These are phyloP conservation scores for Paralagenidium karlingii DNA, from an alignment of 352 stramenopile genomes.

Conservation along the genomic window DNA sequence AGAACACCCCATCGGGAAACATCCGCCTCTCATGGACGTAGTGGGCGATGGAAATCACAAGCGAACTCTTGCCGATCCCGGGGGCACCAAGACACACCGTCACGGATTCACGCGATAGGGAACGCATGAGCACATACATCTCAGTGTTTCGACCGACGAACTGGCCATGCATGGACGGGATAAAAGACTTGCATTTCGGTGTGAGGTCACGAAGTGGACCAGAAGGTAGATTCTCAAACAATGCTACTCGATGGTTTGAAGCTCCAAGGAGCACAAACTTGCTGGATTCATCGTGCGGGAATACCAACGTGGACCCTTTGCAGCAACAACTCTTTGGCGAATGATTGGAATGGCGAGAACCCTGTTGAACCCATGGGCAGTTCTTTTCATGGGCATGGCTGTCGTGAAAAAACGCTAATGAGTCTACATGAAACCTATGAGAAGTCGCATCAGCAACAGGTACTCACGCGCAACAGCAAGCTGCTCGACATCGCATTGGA, in stretches of 20 bases:
- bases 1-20: conserved; percentile 71
- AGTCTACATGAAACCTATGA: neutral
- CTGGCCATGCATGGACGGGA: conserved; percentile 70
- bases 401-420: neutral
- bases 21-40: conserved; percentile 68
- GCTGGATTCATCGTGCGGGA: conserved; percentile 71
- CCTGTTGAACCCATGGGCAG: conserved; percentile 50
- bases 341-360: conserved; percentile 56
- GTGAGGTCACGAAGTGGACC: conserved; percentile 50
- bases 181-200: conserved; percentile 50
- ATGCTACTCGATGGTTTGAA: conserved; percentile 40
- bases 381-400: conserved; percentile 62
- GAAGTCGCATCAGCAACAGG: neutral
- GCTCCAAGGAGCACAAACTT: conserved; percentile 55
- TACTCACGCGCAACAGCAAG: conserved; percentile 72
- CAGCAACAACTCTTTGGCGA: conserved; percentile 58
- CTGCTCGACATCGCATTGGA: conserved; percentile 41
- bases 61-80: conserved; percentile 71
- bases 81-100: conserved; percentile 59
- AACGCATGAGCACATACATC: conserved; percentile 68
- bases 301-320: conserved; percentile 45
- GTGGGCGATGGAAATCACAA: conserved; percentile 69
- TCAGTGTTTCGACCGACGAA: conserved; percentile 74
- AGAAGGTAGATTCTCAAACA: conserved; percentile 55
- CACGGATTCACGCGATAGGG: conserved; percentile 55